Evolutionary conservation across 2,329 filamentous ascomycete species (phyloP).

Genomic region (Boeremia exigua): DNA sequence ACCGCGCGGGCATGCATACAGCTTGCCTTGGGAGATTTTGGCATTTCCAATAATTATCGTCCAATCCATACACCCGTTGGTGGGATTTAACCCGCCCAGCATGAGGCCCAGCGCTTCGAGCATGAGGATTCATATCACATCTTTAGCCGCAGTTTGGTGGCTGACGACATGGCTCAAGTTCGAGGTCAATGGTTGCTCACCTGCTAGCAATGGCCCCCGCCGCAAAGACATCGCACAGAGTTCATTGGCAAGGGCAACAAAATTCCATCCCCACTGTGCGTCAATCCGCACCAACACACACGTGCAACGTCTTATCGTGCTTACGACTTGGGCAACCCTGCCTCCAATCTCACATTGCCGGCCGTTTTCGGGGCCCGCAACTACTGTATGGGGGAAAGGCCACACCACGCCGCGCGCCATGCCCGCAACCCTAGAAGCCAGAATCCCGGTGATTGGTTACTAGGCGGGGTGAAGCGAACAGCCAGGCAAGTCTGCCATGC

Average conservation of each 20-base stretch:
- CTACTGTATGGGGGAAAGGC: constrained; percentile 35
- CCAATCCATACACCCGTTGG: not conserved
- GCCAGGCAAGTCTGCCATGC: constrained; percentile 41
- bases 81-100: constrained; percentile 8
- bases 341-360: constrained; percentile 40
- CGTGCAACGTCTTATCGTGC: constrained; percentile 37
- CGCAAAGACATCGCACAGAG: not conserved
- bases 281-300: constrained; percentile 20
- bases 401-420: constrained; percentile 29
- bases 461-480: constrained; percentile 31
- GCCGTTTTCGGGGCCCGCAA: constrained; percentile 32
- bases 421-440: constrained; percentile 24
- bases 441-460: constrained; percentile 35
- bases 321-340: constrained; percentile 33
- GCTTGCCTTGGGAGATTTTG: not conserved
- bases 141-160: constrained; percentile 32
- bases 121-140: constrained; percentile 25
- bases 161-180: constrained; percentile 10
- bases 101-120: not conserved
- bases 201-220: not conserved
- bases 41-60: not conserved
- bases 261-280: constrained; percentile 21
- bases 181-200: constrained; percentile 17
- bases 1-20: constrained; percentile 13
- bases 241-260: constrained; percentile 5